These are phyloP conservation scores for Tetrahymena malaccensis DNA, from an alignment of 73 alveolate species.

Conservation along the genomic window DNA sequence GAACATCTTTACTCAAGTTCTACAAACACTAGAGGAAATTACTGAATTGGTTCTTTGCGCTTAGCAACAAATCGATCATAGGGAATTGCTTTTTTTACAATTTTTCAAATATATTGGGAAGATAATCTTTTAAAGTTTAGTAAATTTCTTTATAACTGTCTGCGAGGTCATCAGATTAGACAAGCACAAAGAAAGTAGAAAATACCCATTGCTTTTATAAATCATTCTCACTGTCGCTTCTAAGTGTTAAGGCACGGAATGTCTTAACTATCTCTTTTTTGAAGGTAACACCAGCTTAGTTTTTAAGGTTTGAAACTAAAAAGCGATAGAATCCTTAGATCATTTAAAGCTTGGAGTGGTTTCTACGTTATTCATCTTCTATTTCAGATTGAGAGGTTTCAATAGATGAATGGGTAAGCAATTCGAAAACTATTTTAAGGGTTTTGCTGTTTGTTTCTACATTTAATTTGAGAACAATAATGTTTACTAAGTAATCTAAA, in stretches of 20 bases:
- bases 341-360: not conserved
- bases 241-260: not conserved
- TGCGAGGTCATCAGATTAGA: not conserved
- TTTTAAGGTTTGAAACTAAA: not conserved
- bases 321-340: not conserved
- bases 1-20: not conserved
- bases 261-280: not conserved
- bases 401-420: not conserved
- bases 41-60: not conserved
- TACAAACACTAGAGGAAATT: not conserved
- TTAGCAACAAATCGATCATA: not conserved
- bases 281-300: not conserved
- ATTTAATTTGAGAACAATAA: not conserved
- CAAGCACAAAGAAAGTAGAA: not conserved
- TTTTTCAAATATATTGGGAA: not conserved
- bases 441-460: not conserved
- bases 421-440: not conserved
- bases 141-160: not conserved
- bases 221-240: not conserved
- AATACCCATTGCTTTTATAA: not conserved
- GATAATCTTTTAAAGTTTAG: not conserved
- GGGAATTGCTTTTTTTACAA: not conserved
- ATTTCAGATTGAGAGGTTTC: not conserved
- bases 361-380: not conserved
- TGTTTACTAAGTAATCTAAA: not conserved